Conservation (phyloP, 225 moss, liverwort and hornwort species). For the Bryum argenteum region DNA sequence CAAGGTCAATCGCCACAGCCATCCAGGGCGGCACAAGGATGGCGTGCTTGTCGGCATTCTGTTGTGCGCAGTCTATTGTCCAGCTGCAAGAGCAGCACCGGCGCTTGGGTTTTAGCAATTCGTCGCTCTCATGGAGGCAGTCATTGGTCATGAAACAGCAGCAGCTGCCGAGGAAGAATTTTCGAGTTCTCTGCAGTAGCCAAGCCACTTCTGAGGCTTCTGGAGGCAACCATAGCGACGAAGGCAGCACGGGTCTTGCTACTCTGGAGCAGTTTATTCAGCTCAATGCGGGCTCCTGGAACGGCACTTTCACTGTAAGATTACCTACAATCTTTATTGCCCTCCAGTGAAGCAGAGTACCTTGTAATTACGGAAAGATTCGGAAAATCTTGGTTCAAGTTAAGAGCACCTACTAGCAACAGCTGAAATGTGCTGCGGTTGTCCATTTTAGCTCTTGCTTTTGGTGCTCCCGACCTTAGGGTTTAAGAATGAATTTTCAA, state of each 20-base stretch:
- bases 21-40: constrained; percentile 9
- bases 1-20: constrained; percentile 13
- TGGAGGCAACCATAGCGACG: constrained; percentile 46
- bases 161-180: background rate
- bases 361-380: background rate
- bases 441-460: too few relatives aligned
- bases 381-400: constrained; percentile 18
- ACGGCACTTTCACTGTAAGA: constrained; percentile 72
- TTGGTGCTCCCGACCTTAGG: too few relatives aligned
- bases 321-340: background rate
- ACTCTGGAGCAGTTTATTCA: constrained; percentile 79
- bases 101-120: constrained; percentile 5
- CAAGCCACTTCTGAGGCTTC: constrained; percentile 70
- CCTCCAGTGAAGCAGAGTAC: background rate
- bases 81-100: constrained; percentile 1
- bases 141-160: constrained; percentile 1
- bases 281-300: constrained; percentile 80
- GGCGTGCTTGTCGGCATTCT: constrained; percentile 34
- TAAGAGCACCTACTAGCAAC: too few relatives aligned
- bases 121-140: constrained; percentile 16
- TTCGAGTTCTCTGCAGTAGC: constrained; percentile 43
- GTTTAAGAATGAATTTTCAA: too few relatives aligned
- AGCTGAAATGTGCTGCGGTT: too few relatives aligned
- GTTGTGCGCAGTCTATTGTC: background rate
- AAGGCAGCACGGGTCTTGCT: constrained; percentile 50